Base-by-base conservation (phyloP, 176 grass and related monocot species). In the Rhipidocladum racemiflorum region DNA sequence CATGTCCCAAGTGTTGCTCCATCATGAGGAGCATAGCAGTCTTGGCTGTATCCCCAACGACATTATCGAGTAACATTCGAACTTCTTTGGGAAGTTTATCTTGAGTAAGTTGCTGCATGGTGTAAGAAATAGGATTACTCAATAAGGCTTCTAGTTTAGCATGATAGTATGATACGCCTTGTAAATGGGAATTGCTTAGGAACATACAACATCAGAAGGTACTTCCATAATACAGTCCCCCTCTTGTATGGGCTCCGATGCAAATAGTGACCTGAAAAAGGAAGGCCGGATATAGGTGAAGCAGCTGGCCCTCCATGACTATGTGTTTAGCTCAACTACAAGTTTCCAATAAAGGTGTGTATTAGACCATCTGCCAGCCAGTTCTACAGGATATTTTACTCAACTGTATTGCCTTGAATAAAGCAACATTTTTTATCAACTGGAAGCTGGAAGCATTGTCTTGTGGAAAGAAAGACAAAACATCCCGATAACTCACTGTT, bases 201-300 rank as follows among this genome's bases (percentile, higher is more conserved):
- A 50, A 76, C 82, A 66, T 93, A 93, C 88, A 76, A 43, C 82
- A 44, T 5, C 12, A 59, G 67, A 79, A 55, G 91, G 88, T 40
- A 93, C 55, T 74, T 88, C 28, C 82, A 93, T 36, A 17, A 93
- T 88, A 65, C 78, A 90, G 13, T 90, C 77, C 43, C 91, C 91
- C 36, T 72, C 20, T 54, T 35, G 30, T 75, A 93, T 85, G 42
- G 75, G 63, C 39, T 39, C 54, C 21, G 79, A 80, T 14, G 85
- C 85, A 80, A 89, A 85, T 39, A 93, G 34, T 64, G 88, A 93
- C 70, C 91, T 90, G 77, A 68, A 23, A 18, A 72, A 6, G 20
- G 20, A 45, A 56, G 38, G 42, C 21, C n/a, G 30, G 45, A 40
- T 39, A 34, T 4, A 0, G n/a, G 18, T 20, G 21, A 56, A 50